Conservation (phyloP, 257 asterid genomes). For the Linaria vulgaris region DNA sequence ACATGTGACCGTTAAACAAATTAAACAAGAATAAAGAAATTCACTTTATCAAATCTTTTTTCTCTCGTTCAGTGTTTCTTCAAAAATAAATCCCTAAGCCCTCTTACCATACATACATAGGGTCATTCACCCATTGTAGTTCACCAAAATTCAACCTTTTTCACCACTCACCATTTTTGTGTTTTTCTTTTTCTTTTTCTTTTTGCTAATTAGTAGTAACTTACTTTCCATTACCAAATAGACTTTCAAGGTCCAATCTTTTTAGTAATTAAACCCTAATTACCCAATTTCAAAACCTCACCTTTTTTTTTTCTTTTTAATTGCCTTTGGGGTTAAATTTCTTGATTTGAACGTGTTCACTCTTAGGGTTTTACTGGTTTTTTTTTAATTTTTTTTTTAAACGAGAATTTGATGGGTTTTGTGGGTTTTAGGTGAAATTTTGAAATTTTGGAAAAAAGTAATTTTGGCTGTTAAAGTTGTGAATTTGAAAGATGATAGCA, state of each 20-base stretch:
- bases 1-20: background rate
- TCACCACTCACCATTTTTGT: constrained; percentile 7
- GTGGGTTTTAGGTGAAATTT: constrained; percentile 36
- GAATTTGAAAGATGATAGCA: constrained; percentile 60
- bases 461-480: constrained; percentile 10
- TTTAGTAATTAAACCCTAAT: background rate
- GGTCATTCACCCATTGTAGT: background rate
- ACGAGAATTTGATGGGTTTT: constrained; percentile 30
- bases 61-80: background rate
- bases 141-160: constrained; percentile 21
- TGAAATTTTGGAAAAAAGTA: background rate
- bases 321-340: constrained; percentile 19
- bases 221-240: background rate
- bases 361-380: constrained; percentile 34
- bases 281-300: constrained; percentile 29
- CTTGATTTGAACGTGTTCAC: constrained; percentile 25
- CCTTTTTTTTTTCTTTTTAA: background rate
- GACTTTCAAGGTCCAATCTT: constrained; percentile 11
- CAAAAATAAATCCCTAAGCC: no score
- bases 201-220: no score
- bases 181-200: constrained; percentile 7
- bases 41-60: background rate
- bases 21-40: background rate
- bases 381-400: constrained; percentile 8
- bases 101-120: background rate